phyloP scores from a whole-genome alignment of 2,329 filamentous ascomycete species.

The Ceratocystiopsis minuta region DNA sequence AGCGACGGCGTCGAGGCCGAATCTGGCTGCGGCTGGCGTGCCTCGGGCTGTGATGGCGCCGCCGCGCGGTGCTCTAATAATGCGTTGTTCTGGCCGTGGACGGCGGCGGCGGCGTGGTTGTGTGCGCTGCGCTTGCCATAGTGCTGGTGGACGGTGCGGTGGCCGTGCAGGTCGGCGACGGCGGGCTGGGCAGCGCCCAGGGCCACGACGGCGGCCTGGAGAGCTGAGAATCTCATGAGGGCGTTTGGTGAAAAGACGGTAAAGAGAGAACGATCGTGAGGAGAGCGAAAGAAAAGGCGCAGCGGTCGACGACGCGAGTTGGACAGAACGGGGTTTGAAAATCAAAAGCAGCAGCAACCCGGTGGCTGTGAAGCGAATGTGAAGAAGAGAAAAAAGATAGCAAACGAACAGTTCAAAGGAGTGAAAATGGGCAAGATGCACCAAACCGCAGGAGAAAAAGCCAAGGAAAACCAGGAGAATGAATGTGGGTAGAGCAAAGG shows the following conservation, averaged over 20 bases:
- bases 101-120: slow-evolving; percentile 11
- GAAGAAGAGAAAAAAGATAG: no score
- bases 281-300: neutral
- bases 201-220: slow-evolving; percentile 30
- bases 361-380: no score
- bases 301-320: no score
- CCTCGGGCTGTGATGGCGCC: slow-evolving; percentile 1
- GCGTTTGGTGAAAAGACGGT: neutral
- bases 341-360: neutral
- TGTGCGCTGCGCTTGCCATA: slow-evolving; percentile 18
- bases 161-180: slow-evolving; percentile 19
- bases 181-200: slow-evolving; percentile 25
- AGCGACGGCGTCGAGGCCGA: neutral
- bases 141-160: slow-evolving; percentile 18
- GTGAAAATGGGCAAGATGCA: no score
- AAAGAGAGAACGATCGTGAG: neutral
- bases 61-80: slow-evolving; percentile 2
- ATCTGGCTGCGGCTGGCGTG: slow-evolving; percentile 8
- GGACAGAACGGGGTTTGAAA: neutral
- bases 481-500: no score
- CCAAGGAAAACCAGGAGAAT: no score
- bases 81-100: no score
- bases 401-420: no score
- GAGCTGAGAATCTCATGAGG: slow-evolving; percentile 33
- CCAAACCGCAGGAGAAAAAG: no score